phyloP scores from a whole-genome alignment of 2,329 filamentous ascomycete species.

The Penicillium sp. region DNA sequence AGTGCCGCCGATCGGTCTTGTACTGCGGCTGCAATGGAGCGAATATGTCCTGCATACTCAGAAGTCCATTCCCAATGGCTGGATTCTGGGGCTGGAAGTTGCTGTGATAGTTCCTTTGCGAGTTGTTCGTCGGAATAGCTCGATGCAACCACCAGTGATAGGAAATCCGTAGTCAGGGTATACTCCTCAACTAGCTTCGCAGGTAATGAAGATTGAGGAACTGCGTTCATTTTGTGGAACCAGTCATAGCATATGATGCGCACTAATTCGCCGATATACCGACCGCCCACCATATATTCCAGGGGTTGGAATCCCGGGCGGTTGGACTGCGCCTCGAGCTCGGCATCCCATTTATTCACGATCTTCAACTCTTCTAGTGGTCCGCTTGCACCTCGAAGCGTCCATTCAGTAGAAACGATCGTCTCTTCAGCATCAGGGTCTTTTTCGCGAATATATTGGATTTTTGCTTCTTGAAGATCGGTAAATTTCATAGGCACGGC shows the following conservation, averaged over 20 bases:
- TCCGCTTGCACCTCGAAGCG: constrained; percentile 67
- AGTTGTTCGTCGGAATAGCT: constrained; percentile 48
- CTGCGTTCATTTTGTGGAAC: constrained; percentile 46
- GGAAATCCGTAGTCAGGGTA: constrained; percentile 66
- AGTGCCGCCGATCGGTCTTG: constrained; percentile 69
- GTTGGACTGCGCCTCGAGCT: constrained; percentile 64
- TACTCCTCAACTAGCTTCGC: constrained; percentile 54
- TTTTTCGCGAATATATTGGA: constrained; percentile 47
- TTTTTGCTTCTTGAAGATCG: constrained; percentile 62
- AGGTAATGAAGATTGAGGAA: constrained; percentile 52
- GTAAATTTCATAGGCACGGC: constrained; percentile 67
- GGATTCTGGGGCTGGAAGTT: constrained; percentile 47
- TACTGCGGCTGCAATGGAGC: constrained; percentile 65
- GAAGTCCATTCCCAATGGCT: constrained; percentile 60
- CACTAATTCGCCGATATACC: constrained; percentile 72
- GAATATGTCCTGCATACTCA: constrained; percentile 59
- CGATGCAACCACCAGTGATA: constrained; percentile 65
- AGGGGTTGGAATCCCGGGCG: constrained; percentile 72
- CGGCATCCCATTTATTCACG: constrained; percentile 67
- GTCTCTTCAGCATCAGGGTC: constrained; percentile 56
- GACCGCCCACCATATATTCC: constrained; percentile 75
- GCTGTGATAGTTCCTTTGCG: constrained; percentile 47
- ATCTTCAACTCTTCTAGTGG: constrained; percentile 63
- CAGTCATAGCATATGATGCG: constrained; percentile 67
- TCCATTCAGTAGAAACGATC: constrained; percentile 78